Percentiles rank a stretch among this genome's conserved stretches.
phyloP scores from a whole-genome alignment of 371 early-diverging fungal species.

The Furculomyces boomerangus region DNA sequence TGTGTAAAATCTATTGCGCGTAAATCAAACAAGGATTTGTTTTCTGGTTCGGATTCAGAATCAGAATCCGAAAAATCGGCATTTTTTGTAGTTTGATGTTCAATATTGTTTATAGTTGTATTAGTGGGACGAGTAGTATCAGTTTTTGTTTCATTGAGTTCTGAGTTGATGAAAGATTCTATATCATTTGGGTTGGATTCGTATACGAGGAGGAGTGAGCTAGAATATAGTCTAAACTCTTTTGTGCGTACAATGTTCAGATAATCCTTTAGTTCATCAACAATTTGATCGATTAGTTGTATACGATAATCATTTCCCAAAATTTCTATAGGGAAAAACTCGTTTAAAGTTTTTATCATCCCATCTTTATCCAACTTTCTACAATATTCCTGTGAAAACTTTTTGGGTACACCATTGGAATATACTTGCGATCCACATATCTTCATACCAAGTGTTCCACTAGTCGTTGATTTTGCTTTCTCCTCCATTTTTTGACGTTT shows the following conservation, averaged over 20 bases:
- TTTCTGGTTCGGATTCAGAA: neutral
- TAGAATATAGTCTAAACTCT: constrained; percentile 35
- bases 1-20: constrained; percentile 64
- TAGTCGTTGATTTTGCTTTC: constrained; percentile 38
- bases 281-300: constrained; percentile 39
- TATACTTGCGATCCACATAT: constrained; percentile 41
- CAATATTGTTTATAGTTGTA: constrained; percentile 6
- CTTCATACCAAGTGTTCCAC: constrained; percentile 31
- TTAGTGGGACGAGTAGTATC: neutral
- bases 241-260: constrained; percentile 22
- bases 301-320: constrained; percentile 24
- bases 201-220: constrained; percentile 50
- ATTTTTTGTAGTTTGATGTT: constrained; percentile 9
- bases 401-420: neutral
- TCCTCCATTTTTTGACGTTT: constrained; percentile 39
- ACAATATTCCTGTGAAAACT: neutral
- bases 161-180: neutral
- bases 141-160: neutral
- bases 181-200: constrained; percentile 33
- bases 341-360: constrained; percentile 25
- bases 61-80: constrained; percentile 7
- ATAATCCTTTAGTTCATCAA: constrained; percentile 35
- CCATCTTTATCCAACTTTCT: constrained; percentile 19
- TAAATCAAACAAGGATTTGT: constrained; percentile 30
- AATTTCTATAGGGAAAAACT: constrained; percentile 26